phyloP scores from a whole-genome alignment of 2,329 filamentous ascomycete species.

The Fusarium secorum region DNA sequence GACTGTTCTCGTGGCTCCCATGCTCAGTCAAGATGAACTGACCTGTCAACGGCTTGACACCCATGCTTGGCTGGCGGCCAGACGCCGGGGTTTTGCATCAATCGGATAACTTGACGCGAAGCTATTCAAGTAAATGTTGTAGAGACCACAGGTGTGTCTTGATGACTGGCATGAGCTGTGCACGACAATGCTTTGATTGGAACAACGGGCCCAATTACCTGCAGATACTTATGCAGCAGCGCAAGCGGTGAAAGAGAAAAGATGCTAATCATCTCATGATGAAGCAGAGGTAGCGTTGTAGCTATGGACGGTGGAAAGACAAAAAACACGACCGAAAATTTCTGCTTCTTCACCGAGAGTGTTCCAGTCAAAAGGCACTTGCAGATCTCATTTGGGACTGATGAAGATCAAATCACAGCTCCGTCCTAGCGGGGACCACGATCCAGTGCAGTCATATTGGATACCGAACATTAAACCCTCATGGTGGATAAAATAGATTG shows the following conservation, averaged over 20 bases:
- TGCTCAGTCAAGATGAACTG: conserved; percentile 31
- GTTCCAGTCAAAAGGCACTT: conserved; percentile 4
- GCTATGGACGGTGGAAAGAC: background rate
- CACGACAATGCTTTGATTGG: conserved; percentile 21
- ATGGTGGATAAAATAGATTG: conserved; percentile 20
- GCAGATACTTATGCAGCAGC: conserved; percentile 35
- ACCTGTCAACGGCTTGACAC: conserved; percentile 35
- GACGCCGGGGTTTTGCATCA: conserved; percentile 31
- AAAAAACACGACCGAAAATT: background rate
- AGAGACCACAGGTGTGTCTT: conserved; percentile 33
- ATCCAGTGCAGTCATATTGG: conserved; percentile 18
- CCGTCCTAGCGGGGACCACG: conserved; percentile 21
- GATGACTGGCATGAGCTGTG: conserved; percentile 21
- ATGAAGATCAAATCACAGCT: conserved; percentile 24
- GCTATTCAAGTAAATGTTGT: conserved; percentile 1
- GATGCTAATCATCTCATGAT: conserved; percentile 15
- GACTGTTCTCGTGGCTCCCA: conserved; percentile 42
- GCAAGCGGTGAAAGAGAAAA: conserved; percentile 39
- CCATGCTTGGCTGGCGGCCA: conserved; percentile 31
- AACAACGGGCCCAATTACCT: conserved; percentile 22
- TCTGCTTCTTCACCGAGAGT: conserved; percentile 4
- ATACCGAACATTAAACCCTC: conserved; percentile 11
- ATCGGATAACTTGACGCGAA: conserved; percentile 17
- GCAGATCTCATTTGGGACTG: conserved; percentile 23
- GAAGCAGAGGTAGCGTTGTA: conserved; percentile 11